Base-by-base conservation (phyloP, 805 yeast species). In the Ogataea allantospora region DNA sequence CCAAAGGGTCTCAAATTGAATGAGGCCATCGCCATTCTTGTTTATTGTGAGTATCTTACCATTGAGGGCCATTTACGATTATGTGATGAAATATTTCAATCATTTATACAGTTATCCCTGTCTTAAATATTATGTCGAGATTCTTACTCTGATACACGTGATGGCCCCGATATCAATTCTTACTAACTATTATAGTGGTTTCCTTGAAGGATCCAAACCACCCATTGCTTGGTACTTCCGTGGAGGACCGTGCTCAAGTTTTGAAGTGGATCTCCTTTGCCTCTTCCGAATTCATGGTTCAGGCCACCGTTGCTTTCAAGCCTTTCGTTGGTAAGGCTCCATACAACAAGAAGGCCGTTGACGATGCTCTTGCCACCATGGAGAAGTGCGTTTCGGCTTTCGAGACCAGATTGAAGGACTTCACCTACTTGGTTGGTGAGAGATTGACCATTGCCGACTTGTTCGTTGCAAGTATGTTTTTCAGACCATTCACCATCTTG, bases 81-180 rank as follows among this genome's bases (percentile, higher is more conserved):
- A 50, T 58, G 62, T 78, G 86, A 80, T 80, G 85, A 80, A 67
- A 63, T 43, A 58, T 25, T 65, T 67, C 65, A 60, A 58, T 55
- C 56, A 62, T 34, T 51, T 67, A 68, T 61, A 80, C 87, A 80
- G 87, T 80, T 80, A 80, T 80, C 87, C 87, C 87, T 80, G 87
- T 80, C 87, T 80, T 80, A 80, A 80, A 78, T 48, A 78, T 60
- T 58, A 74, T 80, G 86, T 80, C 86, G 86, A 80, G 82, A 63
- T 36, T 65, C 47, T 64, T 50, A 70, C 49, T 73, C 83, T 77
- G 83, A 78, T 62, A 59, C 23, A 34, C 19, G 21, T 19, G 12
- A 10, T 30, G 34, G 27, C 12, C 16, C 20, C 29, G 14, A 25
- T 16, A 24, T 24, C 20, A 18, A 20, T 15, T 19, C 26, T 30